Conservation (phyloP, 176 grass and related monocot species). For the Hyparrhenia diplandra region DNA sequence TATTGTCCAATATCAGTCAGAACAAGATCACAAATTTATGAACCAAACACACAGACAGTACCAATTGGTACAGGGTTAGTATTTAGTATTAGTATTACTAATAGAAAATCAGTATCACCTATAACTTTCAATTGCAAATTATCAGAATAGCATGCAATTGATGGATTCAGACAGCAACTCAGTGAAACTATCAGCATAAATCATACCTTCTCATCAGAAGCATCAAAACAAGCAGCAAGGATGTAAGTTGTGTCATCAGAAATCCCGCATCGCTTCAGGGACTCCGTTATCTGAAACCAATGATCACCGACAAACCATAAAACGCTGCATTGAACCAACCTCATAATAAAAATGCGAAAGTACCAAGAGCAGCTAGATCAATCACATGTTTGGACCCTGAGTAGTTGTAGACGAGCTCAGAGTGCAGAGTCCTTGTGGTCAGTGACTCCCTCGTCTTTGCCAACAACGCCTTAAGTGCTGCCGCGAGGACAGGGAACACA, state of each 20-base stretch:
- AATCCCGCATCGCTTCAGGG: constrained; percentile 81
- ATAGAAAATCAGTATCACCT: background rate
- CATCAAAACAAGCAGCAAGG: constrained; percentile 83
- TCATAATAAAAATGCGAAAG: background rate
- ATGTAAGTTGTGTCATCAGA: constrained; percentile 71
- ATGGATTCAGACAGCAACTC: background rate
- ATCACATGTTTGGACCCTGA: constrained; percentile 89
- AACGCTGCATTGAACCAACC: background rate
- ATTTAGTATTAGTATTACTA: too few relatives aligned
- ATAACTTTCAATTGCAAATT: background rate
- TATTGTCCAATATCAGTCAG: background rate
- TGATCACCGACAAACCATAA: background rate
- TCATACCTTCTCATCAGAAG: constrained; percentile 71
- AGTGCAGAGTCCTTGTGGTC: constrained; percentile 82
- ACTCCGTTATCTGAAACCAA: constrained; percentile 68
- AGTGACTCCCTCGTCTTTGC: constrained; percentile 71
- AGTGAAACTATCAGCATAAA: background rate
- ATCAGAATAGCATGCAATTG: background rate
- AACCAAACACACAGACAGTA: background rate
- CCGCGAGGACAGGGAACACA: constrained; percentile 76
- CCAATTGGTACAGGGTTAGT: background rate
- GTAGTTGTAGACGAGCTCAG: constrained; percentile 91
- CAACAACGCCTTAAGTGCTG: constrained; percentile 74
- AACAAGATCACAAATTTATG: background rate
- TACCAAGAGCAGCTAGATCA: background rate